Evolutionary conservation across 441 rosid species (phyloP).

Genomic region (Adansonia rubrostipa): DNA sequence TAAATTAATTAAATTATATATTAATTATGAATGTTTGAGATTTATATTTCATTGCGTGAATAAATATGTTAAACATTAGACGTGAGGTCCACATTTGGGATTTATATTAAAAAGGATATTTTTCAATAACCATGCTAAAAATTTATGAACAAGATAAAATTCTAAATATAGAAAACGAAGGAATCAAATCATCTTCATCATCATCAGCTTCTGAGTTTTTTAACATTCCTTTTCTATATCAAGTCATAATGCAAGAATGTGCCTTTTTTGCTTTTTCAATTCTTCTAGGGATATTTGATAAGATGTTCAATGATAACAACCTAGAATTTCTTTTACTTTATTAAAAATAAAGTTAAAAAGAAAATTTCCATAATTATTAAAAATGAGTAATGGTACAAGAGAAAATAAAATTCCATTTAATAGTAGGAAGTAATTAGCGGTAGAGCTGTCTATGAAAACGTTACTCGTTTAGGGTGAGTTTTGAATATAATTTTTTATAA

Average conservation of each 20-base stretch:
- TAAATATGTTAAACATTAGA: neutral
- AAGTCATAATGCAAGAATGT: slow-evolving; percentile 11
- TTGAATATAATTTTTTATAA: too few species aligned
- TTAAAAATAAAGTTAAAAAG: neutral
- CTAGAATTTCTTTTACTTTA: neutral
- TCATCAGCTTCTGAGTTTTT: neutral
- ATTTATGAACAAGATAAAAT: neutral
- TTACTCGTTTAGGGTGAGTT: too few species aligned
- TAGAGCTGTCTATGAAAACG: too few species aligned
- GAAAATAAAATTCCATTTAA: too few species aligned
- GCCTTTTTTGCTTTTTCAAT: neutral
- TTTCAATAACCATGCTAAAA: neutral
- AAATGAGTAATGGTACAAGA: neutral
- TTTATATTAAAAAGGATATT: neutral
- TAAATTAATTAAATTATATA: too few species aligned
- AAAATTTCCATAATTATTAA: neutral
- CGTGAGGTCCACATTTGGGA: neutral
- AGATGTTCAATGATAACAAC: neutral
- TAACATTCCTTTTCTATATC: neutral
- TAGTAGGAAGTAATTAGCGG: too few species aligned
- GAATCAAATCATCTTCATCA: neutral
- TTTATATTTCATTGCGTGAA: neutral
- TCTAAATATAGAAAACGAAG: neutral
- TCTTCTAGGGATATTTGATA: neutral
- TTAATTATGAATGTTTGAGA: too few species aligned